Evolutionary conservation across 345 rosid species (phyloP).

Genomic region (Populus davidiana): DNA sequence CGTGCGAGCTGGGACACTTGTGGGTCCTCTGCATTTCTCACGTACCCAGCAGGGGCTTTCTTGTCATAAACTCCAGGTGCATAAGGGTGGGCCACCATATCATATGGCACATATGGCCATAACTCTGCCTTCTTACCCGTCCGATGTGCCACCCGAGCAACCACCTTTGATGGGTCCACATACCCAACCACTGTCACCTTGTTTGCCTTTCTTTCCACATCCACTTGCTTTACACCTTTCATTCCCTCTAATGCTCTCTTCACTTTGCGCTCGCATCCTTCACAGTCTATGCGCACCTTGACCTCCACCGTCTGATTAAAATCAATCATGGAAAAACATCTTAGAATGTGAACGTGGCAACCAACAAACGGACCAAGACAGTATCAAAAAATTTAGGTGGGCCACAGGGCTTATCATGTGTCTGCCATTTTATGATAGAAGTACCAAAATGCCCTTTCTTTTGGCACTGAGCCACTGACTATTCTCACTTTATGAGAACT

Average conservation of each 20-base stretch:
- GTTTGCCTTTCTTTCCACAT: constrained; percentile 72
- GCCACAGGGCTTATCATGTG: neutral
- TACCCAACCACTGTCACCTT: constrained; percentile 88
- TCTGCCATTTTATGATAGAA: neutral
- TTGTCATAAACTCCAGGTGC: constrained; percentile 85
- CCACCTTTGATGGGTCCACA: constrained; percentile 68
- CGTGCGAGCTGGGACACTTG: constrained; percentile 65
- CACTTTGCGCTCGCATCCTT: constrained; percentile 94
- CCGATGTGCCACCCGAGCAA: constrained; percentile 70
- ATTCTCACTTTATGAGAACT: neutral
- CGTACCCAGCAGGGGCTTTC: constrained; percentile 88
- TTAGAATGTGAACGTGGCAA: neutral
- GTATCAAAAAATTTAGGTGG: neutral
- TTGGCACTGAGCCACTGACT: too few relatives aligned
- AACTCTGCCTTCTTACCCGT: constrained; percentile 92
- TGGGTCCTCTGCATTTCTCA: constrained; percentile 63
- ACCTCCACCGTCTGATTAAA: constrained; percentile 81
- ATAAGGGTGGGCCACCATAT: constrained; percentile 82
- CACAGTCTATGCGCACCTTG: constrained; percentile 85
- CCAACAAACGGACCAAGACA: neutral
- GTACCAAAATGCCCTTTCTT: neutral
- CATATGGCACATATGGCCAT: constrained; percentile 95
- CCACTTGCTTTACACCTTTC: constrained; percentile 78
- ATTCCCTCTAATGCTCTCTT: constrained; percentile 75
- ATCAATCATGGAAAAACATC: neutral